Percentiles rank a stretch among this genome's conserved stretches.
Conservation (phyloP, 495 filamentous ascomycete genomes). For the Pyrenula aspistea region DNA sequence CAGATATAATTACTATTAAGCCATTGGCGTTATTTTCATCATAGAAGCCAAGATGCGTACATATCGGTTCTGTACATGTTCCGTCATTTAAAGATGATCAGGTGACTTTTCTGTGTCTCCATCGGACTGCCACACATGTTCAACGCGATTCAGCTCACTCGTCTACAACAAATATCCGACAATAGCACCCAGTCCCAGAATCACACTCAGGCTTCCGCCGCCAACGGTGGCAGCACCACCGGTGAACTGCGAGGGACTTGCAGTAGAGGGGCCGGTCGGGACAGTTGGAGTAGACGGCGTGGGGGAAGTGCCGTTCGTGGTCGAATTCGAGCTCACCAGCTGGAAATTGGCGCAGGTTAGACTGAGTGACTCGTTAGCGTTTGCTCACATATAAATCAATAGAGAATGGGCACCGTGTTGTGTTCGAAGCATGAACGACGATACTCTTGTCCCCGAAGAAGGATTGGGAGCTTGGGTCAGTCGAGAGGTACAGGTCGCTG, state of each 20-base stretch:
- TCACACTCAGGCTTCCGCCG: not conserved
- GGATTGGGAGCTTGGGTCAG: slow-evolving; percentile 36
- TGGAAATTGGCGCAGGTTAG: slow-evolving; percentile 22
- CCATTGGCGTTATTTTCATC: no score
- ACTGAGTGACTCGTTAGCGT: slow-evolving; percentile 51
- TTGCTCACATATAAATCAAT: no score
- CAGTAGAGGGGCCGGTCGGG: not conserved
- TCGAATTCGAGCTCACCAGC: not conserved
- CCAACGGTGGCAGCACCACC: not conserved
- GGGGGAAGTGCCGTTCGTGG: slow-evolving; percentile 1
- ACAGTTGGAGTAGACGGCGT: not conserved
- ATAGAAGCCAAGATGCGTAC: no score
- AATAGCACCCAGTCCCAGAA: not conserved
- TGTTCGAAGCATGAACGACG: slow-evolving; percentile 47
- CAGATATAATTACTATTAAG: no score
- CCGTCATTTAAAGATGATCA: no score
- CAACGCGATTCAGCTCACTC: not conserved
- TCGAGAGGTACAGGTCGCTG: slow-evolving; percentile 57
- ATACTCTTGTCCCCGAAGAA: slow-evolving; percentile 75
- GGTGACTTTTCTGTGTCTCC: no score
- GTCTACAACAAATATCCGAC: not conserved
- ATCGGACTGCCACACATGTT: no score
- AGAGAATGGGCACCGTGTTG: no score
- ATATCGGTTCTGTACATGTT: no score
- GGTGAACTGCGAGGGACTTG: not conserved